Conservation (phyloP, 495 filamentous ascomycete genomes). For the Beverwykella pulmonaria region DNA sequence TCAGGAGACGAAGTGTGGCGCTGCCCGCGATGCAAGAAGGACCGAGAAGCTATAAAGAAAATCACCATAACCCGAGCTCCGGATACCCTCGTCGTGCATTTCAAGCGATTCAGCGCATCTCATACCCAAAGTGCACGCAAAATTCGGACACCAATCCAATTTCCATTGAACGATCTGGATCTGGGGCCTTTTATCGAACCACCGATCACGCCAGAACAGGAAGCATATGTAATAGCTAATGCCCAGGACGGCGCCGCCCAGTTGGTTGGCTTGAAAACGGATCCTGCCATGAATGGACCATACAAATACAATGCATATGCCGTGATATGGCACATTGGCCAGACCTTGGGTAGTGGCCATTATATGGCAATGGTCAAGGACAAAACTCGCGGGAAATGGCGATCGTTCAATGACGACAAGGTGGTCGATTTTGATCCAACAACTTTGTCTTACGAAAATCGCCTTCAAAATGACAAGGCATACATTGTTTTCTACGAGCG, state of each 20-base stretch:
- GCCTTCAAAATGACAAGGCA: constrained; percentile 64
- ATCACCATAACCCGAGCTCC: constrained; percentile 74
- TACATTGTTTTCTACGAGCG: constrained; percentile 67
- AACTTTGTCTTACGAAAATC: constrained; percentile 51
- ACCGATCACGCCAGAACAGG: constrained; percentile 41
- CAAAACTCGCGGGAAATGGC: constrained; percentile 60
- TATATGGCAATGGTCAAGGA: constrained; percentile 70
- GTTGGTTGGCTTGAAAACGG: constrained; percentile 33
- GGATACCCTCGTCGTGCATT: constrained; percentile 71
- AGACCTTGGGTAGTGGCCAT: constrained; percentile 65
- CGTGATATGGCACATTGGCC: constrained; percentile 68
- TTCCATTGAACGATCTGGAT: constrained; percentile 65
- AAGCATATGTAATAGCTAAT: constrained; percentile 29
- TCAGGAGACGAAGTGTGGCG: constrained; percentile 71
- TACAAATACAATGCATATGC: constrained; percentile 74
- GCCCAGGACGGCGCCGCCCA: constrained; percentile 4
- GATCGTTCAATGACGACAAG: constrained; percentile 66
- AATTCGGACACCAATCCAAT: constrained; percentile 68
- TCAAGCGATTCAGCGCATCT: constrained; percentile 70
- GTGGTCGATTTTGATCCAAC: constrained; percentile 61
- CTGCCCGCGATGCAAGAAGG: constrained; percentile 69
- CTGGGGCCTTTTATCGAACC: constrained; percentile 63
- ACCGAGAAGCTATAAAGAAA: constrained; percentile 70
- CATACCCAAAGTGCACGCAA: constrained; percentile 63
- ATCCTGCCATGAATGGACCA: constrained; percentile 60